phyloP scores from a whole-genome alignment of 257 asterid genomes.

The Orobanche coerulescens region DNA sequence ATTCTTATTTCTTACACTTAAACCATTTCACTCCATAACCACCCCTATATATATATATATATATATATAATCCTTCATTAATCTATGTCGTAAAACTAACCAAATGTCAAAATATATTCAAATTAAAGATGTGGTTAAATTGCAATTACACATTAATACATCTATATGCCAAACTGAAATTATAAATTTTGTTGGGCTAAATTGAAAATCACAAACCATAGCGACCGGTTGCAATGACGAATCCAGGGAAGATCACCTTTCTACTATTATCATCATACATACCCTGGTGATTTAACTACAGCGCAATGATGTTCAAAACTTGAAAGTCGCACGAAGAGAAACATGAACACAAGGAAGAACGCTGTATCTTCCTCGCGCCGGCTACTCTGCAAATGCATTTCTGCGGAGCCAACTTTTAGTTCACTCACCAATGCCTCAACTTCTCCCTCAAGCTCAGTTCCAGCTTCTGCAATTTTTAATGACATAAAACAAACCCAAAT shows the following conservation, averaged over 20 bases:
- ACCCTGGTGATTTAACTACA: neutral
- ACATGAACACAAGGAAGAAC: conserved; percentile 29
- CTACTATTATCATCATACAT: neutral
- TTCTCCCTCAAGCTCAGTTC: conserved; percentile 19
- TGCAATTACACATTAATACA: too few relatives aligned
- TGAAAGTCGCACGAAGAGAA: conserved; percentile 21
- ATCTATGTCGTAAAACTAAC: too few relatives aligned
- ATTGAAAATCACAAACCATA: too few relatives aligned
- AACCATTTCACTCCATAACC: too few relatives aligned
- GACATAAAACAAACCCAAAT: conserved; percentile 5
- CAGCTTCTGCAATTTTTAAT: conserved; percentile 1
- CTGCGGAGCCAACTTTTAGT: conserved; percentile 2
- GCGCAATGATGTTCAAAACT: conserved; percentile 14
- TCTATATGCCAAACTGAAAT: too few relatives aligned
- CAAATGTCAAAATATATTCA: too few relatives aligned
- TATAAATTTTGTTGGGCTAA: too few relatives aligned
- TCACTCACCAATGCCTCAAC: conserved; percentile 22
- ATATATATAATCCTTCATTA: too few relatives aligned
- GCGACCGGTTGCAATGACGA: too few relatives aligned
- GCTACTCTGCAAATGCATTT: conserved; percentile 21
- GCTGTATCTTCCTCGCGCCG: conserved; percentile 26
- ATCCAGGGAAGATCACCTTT: neutral
- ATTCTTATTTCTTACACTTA: too few relatives aligned
- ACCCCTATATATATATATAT: too few relatives aligned
- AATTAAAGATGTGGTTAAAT: too few relatives aligned